phyloP scores from a whole-genome alignment of 2,329 filamentous ascomycete genomes.

The Fusarium sp. region DNA sequence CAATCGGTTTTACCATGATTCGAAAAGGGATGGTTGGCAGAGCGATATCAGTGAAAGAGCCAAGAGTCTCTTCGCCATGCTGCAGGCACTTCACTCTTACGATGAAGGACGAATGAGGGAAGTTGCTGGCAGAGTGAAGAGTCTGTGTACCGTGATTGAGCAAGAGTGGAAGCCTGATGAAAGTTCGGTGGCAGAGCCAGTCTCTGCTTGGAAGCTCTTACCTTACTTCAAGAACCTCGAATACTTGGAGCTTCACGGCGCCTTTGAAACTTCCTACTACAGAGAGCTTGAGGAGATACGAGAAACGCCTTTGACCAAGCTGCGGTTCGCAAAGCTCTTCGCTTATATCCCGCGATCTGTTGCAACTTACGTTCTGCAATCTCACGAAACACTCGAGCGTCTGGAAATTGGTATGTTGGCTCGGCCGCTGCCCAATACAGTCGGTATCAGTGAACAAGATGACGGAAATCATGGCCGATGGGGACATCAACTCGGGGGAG shows the following conservation, averaged over 20 bases:
- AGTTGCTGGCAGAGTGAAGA: slow-evolving; percentile 1
- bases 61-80: background rate
- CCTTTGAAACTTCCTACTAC: fast-evolving
- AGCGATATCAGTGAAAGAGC: background rate
- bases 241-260: slow-evolving; percentile 19
- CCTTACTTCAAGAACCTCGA: slow-evolving; percentile 23
- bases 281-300: background rate
- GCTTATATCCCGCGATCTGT: slow-evolving; percentile 12
- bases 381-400: background rate
- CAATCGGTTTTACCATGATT: background rate
- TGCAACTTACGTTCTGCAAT: slow-evolving; percentile 8
- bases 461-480: background rate
- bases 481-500: fast-evolving
- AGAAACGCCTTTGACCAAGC: background rate
- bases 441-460: background rate
- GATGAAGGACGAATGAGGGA: background rate
- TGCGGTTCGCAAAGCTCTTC: slow-evolving; percentile 23
- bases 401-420: slow-evolving; percentile 30
- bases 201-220: slow-evolving; percentile 7
- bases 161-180: background rate
- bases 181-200: fast-evolving
- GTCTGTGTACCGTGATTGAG: slow-evolving; percentile 18
- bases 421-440: background rate
- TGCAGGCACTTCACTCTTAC: background rate
- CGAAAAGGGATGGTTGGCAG: background rate